A percentile compares a stretch with the other conserved stretches of the same genome.
These are phyloP conservation scores for Candida coquimbonensis DNA, from an alignment of 805 yeast genomes.

Conservation along the genomic window DNA sequence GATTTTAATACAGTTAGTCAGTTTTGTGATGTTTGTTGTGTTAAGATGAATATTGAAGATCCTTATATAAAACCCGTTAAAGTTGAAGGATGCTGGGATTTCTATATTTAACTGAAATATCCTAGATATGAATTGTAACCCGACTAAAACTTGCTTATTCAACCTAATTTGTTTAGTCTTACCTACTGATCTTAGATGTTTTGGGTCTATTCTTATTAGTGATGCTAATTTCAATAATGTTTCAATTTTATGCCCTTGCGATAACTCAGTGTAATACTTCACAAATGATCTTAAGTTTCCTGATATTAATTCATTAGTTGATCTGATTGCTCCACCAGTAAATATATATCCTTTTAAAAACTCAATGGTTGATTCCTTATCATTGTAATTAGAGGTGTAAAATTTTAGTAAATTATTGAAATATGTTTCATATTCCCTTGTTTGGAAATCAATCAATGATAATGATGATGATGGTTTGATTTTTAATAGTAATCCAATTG, in stretches of 20 bases:
- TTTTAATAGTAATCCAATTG: conserved; percentile 32
- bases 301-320: conserved; percentile 38
- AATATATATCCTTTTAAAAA: conserved; percentile 52
- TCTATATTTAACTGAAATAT: conserved; percentile 15
- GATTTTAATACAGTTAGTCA: conserved; percentile 34
- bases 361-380: conserved; percentile 19
- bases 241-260: conserved; percentile 5
- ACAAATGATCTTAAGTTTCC: conserved; percentile 35
- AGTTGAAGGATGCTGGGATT: conserved; percentile 18
- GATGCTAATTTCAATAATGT: conserved; percentile 22
- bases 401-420: conserved; percentile 22
- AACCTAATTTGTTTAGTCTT: conserved; percentile 10
- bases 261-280: conserved; percentile 17
- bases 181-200: conserved; percentile 1
- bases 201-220: conserved; percentile 21
- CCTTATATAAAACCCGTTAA: conserved; percentile 35
- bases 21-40: conserved; percentile 32
- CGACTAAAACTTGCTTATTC: conserved; percentile 16
- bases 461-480: neutral
- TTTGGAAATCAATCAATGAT: conserved; percentile 5
- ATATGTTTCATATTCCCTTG: conserved; percentile 20
- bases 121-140: conserved; percentile 20
- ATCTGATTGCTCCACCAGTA: conserved; percentile 51
- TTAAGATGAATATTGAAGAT: conserved; percentile 52
- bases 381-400: conserved; percentile 15